phyloP scores from a whole-genome alignment of 2,329 filamentous ascomycete species.

The Ramularia collo-cygni region DNA sequence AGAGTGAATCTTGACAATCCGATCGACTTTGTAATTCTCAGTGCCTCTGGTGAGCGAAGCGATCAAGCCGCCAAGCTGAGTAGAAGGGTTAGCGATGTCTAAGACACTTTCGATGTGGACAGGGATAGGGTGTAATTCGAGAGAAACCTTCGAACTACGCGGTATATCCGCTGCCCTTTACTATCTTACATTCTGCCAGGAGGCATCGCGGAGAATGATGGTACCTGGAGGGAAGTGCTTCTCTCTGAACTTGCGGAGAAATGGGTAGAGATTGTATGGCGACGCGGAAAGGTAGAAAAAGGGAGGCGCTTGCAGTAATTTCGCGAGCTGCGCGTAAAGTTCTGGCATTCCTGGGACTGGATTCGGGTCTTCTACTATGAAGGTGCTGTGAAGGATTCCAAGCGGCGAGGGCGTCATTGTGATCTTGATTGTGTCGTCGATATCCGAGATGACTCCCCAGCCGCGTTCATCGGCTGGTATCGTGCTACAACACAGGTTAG shows the following conservation, averaged over 20 bases:
- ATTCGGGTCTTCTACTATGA: constrained; percentile 60
- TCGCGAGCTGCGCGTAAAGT: constrained; percentile 63
- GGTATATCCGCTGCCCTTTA: too few relatives aligned
- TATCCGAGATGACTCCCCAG: constrained; percentile 50
- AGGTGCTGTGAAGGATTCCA: constrained; percentile 77
- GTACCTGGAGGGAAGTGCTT: constrained; percentile 68
- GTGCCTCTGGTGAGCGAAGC: constrained; percentile 73
- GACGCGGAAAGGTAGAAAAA: constrained; percentile 95
- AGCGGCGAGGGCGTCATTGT: constrained; percentile 74
- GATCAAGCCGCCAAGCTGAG: constrained; percentile 70
- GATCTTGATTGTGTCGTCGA: constrained; percentile 93
- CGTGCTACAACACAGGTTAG: too few relatives aligned
- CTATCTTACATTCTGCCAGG: constrained; percentile 83
- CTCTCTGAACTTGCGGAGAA: constrained; percentile 68
- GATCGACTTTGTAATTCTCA: constrained; percentile 75
- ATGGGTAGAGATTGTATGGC: constrained; percentile 89
- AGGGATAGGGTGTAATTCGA: too few relatives aligned
- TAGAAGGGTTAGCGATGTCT: too few relatives aligned
- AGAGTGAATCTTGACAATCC: constrained; percentile 67
- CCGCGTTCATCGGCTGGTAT: constrained; percentile 64
- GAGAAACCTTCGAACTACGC: too few relatives aligned
- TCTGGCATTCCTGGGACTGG: constrained; percentile 77
- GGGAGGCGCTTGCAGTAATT: constrained; percentile 52
- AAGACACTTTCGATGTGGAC: too few relatives aligned
- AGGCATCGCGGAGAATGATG: constrained; percentile 75